Percentiles rank a stretch among this genome's conserved stretches.
phyloP scores from a whole-genome alignment of 768 basidiomycete genomes.

The Suillus cothurnatus region DNA sequence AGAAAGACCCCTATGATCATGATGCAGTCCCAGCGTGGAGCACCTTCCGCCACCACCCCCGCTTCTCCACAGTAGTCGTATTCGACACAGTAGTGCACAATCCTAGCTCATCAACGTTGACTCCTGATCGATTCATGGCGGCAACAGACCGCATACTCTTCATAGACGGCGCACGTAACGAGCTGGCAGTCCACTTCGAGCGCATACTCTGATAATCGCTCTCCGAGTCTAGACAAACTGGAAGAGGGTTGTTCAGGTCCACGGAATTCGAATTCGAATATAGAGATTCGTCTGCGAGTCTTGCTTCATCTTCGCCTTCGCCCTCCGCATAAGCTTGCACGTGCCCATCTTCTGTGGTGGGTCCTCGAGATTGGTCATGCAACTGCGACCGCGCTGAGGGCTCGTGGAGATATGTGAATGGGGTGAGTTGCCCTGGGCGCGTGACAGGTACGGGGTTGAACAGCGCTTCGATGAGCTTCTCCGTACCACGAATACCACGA shows the following conservation, averaged over 20 bases:
- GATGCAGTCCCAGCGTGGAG: slow-evolving; percentile 13
- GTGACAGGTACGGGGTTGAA: slow-evolving; percentile 70
- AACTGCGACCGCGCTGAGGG: slow-evolving; percentile 13
- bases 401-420: slow-evolving; percentile 42
- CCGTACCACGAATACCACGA: slow-evolving; percentile 65
- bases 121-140: slow-evolving; percentile 12
- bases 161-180: slow-evolving; percentile 17
- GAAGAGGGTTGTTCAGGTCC: slow-evolving; percentile 9
- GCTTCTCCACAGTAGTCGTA: slow-evolving; percentile 18
- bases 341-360: background rate
- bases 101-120: slow-evolving; percentile 2
- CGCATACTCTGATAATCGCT: slow-evolving; percentile 34
- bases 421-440: slow-evolving; percentile 23
- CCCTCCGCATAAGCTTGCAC: background rate
- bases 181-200: slow-evolving; percentile 25
- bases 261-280: slow-evolving; percentile 26
- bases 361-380: background rate
- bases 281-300: slow-evolving; percentile 22
- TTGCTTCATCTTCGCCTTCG: background rate
- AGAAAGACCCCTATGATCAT: background rate
- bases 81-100: slow-evolving; percentile 4
- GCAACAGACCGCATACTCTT: slow-evolving; percentile 21
- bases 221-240: slow-evolving; percentile 9
- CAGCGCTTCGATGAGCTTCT: slow-evolving; percentile 73
- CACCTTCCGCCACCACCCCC: slow-evolving; percentile 36